Conservation (phyloP, 306 rosid species). For the Dalbergia cochinchinensis region DNA sequence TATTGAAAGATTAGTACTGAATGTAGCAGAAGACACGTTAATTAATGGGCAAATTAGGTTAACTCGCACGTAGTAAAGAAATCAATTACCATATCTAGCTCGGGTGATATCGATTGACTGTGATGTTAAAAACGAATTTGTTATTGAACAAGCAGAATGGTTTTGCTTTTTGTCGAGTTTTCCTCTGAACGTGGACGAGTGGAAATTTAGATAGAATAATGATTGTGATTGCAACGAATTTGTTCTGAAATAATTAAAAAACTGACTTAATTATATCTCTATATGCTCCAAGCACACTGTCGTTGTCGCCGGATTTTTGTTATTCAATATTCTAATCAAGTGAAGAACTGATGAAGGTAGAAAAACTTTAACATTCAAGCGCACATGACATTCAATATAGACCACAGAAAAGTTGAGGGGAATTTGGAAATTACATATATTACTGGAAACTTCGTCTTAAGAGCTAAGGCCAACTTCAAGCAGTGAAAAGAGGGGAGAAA, state of each 20-base stretch:
- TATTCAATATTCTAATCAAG: neutral
- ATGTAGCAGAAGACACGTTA: neutral
- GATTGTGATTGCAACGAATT: no score
- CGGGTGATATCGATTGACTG: neutral
- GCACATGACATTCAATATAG: neutral
- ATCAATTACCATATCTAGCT: neutral
- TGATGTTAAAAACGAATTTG: neutral
- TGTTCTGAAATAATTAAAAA: neutral
- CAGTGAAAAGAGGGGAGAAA: neutral
- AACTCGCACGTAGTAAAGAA: conserved; percentile 8
- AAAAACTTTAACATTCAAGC: neutral
- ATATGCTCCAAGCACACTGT: neutral
- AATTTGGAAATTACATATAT: neutral
- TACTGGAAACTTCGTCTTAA: neutral
- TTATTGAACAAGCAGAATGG: neutral
- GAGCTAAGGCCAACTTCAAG: neutral
- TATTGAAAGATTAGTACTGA: neutral
- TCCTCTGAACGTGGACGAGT: neutral
- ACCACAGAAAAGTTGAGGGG: neutral
- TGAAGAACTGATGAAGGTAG: neutral
- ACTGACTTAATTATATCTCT: neutral
- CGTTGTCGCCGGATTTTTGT: neutral
- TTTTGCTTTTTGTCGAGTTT: neutral
- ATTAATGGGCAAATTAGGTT: conserved; percentile 29
- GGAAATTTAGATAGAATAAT: neutral